phyloP scores from a whole-genome alignment of 208 protist genomes.

The Histomonas meleagridis region DNA sequence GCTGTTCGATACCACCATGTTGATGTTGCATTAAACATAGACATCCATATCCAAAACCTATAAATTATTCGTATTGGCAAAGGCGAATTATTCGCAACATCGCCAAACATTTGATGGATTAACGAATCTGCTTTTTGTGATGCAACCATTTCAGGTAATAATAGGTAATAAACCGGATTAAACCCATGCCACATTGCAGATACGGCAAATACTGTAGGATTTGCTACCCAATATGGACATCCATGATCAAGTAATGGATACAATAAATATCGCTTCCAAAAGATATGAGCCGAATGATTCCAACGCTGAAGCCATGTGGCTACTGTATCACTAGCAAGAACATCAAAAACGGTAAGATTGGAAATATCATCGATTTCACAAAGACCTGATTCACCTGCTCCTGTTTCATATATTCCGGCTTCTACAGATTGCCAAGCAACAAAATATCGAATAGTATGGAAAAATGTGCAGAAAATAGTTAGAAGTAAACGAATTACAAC shows the following conservation, averaged over 20 bases:
- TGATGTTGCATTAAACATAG: neutral
- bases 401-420: neutral
- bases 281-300: neutral
- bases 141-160: neutral
- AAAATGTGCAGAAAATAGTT: neutral
- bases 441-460: neutral
- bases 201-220: neutral
- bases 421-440: neutral
- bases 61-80: neutral
- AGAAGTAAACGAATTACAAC: neutral
- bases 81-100: neutral
- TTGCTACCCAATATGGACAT: neutral
- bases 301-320: neutral
- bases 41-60: neutral
- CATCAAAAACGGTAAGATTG: neutral
- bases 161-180: neutral
- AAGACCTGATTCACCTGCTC: neutral
- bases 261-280: slow-evolving; percentile 11
- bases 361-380: neutral
- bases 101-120: neutral
- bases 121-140: neutral
- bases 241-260: slow-evolving; percentile 1
- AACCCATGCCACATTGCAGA: slow-evolving; percentile 15
- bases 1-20: slow-evolving; percentile 25
- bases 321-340: neutral